Conservation (phyloP, 176 grass and related monocot species). For the Luzula sylvatica region DNA sequence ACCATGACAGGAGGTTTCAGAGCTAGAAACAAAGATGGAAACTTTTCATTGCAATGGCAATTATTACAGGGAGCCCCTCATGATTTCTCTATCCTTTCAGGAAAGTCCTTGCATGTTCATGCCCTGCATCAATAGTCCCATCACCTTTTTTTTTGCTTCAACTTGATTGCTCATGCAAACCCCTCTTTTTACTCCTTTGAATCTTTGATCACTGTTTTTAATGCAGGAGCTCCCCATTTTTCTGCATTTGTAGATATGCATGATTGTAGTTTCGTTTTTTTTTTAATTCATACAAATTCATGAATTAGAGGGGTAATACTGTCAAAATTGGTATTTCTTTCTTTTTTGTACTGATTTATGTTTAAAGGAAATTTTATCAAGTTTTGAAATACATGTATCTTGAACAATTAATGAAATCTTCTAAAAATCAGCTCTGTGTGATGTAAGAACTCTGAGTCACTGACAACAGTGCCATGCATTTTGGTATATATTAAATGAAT, state of each 20-base stretch:
- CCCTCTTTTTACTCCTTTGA: no score
- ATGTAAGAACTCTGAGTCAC: conserved; percentile 15
- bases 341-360: no score
- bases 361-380: conserved; percentile 5
- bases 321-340: no score
- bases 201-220: no score
- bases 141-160: conserved; percentile 20
- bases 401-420: conserved; percentile 13
- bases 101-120: not conserved
- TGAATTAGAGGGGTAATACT: no score
- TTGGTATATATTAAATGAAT: conserved; percentile 19
- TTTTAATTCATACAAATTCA: no score
- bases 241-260: no score
- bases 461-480: conserved; percentile 30
- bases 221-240: no score
- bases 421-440: conserved; percentile 10
- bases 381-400: not conserved
- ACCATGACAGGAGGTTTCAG: not conserved
- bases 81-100: conserved; percentile 19
- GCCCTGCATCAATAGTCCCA: conserved; percentile 25
- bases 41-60: conserved; percentile 19
- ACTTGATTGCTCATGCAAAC: not conserved
- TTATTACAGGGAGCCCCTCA: conserved; percentile 20
- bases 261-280: no score
- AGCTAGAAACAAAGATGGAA: conserved; percentile 18